These are phyloP conservation scores for Friedmanniomyces simplex DNA, from an alignment of 495 filamentous ascomycete species.

Conservation along the genomic window DNA sequence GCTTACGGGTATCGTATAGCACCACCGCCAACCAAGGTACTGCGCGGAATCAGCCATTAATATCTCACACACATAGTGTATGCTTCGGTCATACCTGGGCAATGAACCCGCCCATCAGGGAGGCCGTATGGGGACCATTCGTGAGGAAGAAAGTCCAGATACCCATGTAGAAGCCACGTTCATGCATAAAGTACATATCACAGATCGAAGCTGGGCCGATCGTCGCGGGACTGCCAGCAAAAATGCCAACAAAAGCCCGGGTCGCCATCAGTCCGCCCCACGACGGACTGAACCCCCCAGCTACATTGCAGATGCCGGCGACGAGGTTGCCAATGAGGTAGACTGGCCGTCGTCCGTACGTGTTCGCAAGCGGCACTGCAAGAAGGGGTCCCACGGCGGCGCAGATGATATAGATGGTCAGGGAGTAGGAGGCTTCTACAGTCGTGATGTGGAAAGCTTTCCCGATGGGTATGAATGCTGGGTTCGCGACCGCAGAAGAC, in stretches of 20 bases:
- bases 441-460: constrained; percentile 24
- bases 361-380: constrained; percentile 26
- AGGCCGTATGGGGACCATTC: constrained; percentile 14
- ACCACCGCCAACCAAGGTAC: constrained; percentile 16
- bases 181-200: constrained; percentile 10
- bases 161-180: constrained; percentile 25
- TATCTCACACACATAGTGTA: neutral
- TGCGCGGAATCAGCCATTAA: neutral
- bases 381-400: constrained; percentile 29
- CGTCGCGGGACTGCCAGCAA: neutral
- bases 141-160: constrained; percentile 32
- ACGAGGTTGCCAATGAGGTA: constrained; percentile 26
- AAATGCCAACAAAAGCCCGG: neutral
- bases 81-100: neutral
- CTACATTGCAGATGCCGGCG: constrained; percentile 26
- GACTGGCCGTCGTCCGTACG: constrained; percentile 32
- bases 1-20: constrained; percentile 8
- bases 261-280: neutral
- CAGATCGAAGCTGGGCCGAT: constrained; percentile 20
- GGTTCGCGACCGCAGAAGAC: constrained; percentile 23
- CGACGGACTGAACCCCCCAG: neutral
- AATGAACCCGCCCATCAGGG: constrained; percentile 14
- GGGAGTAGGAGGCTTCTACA: constrained; percentile 21
- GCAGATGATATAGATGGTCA: constrained; percentile 20
- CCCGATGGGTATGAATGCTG: constrained; percentile 25